Evolutionary conservation across 2,329 filamentous ascomycete species (phyloP).

Genomic region (Gaeumannomyces sp.): DNA sequence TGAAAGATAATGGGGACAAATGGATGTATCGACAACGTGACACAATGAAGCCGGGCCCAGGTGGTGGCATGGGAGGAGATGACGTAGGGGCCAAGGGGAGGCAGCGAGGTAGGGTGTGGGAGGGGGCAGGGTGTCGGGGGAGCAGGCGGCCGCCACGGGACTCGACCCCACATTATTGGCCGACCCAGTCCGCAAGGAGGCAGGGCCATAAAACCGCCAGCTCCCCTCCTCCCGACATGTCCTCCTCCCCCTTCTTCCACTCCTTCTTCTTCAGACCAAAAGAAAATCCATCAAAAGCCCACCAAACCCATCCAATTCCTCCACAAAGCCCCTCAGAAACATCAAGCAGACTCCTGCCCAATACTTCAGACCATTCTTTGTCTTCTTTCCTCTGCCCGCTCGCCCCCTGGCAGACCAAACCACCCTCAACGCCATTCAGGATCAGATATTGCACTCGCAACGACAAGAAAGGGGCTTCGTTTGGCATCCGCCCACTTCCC

Average conservation of each 20-base stretch:
- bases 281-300: background rate
- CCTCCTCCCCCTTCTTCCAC: slow-evolving; percentile 2
- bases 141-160: background rate
- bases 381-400: background rate
- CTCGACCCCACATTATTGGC: background rate
- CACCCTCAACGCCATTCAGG: background rate
- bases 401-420: background rate
- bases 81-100: background rate
- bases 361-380: background rate
- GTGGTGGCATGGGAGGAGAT: background rate
- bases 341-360: background rate
- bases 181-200: background rate
- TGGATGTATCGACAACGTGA: background rate
- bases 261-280: slow-evolving; percentile 1
- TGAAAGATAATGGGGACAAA: background rate
- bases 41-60: background rate
- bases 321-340: background rate
- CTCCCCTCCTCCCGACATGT: slow-evolving; percentile 1
- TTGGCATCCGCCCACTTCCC: slow-evolving; percentile 51
- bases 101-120: background rate
- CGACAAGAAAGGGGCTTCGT: slow-evolving; percentile 17
- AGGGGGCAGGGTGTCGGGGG: background rate
- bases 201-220: slow-evolving; percentile 2
- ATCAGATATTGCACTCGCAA: slow-evolving; percentile 13
- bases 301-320: slow-evolving; percentile 4